phyloP scores from a whole-genome alignment of 1,284 basidiomycete genomes.

The Takashimella koratensis region DNA sequence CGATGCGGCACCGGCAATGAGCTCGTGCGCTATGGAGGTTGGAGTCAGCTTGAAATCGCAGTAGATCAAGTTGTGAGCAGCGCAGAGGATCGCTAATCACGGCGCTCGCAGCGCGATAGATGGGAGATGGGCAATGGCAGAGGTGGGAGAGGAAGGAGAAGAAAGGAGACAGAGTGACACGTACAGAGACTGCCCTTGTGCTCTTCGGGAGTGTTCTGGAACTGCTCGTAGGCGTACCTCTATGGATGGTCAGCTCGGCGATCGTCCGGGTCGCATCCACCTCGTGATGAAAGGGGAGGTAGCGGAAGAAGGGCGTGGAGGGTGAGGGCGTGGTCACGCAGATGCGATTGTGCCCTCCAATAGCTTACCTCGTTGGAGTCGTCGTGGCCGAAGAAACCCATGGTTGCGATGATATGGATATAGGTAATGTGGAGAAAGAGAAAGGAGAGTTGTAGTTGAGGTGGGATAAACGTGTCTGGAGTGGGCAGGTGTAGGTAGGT shows the following conservation, averaged over 20 bases:
- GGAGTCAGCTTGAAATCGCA: conserved; percentile 11
- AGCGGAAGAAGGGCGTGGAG: too few species aligned
- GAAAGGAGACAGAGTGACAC: too few species aligned
- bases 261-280: too few species aligned
- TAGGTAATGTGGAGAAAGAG: too few species aligned
- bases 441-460: too few species aligned
- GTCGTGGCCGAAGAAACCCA: conserved; percentile 28
- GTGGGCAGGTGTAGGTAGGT: too few species aligned
- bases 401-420: too few species aligned
- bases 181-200: conserved; percentile 14
- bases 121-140: too few species aligned
- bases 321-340: too few species aligned
- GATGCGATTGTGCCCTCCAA: not conserved
- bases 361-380: conserved; percentile 17
- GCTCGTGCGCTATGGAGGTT: conserved; percentile 10
- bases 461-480: too few species aligned
- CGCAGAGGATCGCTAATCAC: not conserved
- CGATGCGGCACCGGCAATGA: conserved; percentile 25
- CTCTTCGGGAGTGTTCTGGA: conserved; percentile 10
- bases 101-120: too few species aligned
- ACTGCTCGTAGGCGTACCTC: conserved; percentile 19
- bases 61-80: too few species aligned
- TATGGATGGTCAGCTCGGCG: not conserved
- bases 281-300: not conserved
- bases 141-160: not conserved